Conservation (phyloP, 805 yeast genomes). For the Saccharomycopsis selenospora region DNA sequence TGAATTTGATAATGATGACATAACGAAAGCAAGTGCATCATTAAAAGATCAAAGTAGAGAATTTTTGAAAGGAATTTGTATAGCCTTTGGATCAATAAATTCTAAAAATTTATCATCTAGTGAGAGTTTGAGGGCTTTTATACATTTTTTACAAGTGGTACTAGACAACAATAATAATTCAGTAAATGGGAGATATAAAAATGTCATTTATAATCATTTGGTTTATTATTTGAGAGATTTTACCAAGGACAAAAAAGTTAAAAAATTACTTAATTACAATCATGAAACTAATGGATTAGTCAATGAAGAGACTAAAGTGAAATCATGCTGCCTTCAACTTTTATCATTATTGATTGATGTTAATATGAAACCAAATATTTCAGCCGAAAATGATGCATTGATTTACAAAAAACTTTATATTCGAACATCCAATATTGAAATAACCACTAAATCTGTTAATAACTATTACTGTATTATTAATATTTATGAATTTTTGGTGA, state of each 20-base stretch:
- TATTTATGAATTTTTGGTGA: conserved; percentile 13
- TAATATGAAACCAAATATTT: conserved; percentile 23
- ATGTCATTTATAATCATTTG: conserved; percentile 8
- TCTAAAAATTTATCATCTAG: conserved; percentile 41
- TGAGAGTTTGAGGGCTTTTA: conserved; percentile 35
- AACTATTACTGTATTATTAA: conserved; percentile 13
- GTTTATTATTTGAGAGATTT: conserved; percentile 8
- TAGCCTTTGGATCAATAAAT: conserved; percentile 51
- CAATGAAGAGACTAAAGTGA: conserved; percentile 13
- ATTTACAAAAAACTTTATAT: conserved; percentile 9
- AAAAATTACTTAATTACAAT: conserved; percentile 6
- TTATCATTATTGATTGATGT: conserved; percentile 12
- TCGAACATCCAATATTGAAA: conserved; percentile 16
- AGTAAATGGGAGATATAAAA: not conserved
- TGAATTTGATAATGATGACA: conserved; percentile 20
- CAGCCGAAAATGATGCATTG: not conserved
- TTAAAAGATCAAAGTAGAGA: conserved; percentile 24
- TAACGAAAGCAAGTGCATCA: not conserved
- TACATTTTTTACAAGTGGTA: conserved; percentile 26
- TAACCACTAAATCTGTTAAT: conserved; percentile 10
- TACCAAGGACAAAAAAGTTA: not conserved
- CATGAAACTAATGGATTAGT: conserved; percentile 3
- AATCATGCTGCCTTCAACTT: conserved; percentile 15
- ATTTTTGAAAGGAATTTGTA: conserved; percentile 50
- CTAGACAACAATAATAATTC: not conserved